Evolutionary conservation across 345 rosid genomes (phyloP), one percentile per base, ranked within the genome.

Genomic region (Jatropha curcas): DNA sequence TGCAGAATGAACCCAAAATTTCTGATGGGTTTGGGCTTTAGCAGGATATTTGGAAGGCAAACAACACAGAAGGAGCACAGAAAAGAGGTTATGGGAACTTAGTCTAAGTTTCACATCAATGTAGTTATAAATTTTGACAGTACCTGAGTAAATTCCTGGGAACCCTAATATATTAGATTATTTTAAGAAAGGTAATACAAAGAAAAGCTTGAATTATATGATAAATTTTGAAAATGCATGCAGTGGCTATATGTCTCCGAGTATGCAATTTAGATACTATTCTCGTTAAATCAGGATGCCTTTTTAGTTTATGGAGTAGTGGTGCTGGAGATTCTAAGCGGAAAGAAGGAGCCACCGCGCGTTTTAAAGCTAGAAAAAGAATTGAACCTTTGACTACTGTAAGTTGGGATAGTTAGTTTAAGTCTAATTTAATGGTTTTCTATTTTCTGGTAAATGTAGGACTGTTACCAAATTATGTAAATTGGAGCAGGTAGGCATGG

Each of bases 261-360:
- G 39, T 73, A 73, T 51, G 81, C 85, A 19, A 24, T 79, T 25
- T 74, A 73, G 0, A 78, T 79, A 20, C 19, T 65, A 6, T 82
- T 76, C 76, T 82, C 81, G 35, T 65, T 34, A 82, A 82, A 12
- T 82, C 85, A 0, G n/a, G 82, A 78, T 68, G 76, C 70, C n/a
- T n/a, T 9, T 82, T 72, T n/a, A 82, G 85, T n/a, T 53, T 82
- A 78, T 41, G 84, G 82, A 0, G 60, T 82, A 7, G 78, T 82
- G 1, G 39, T 82, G 3, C 80, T 82, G 16, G 80, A 82, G 57
- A 78, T 82, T 39, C 27, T 82, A 0, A 72, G 73, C 24, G 82
- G 85, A n/a, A n/a, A 75, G 45, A 64, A 82, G 14, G 51, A 82
- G 68, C n/a, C 59, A 60, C 73, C 0, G 77, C n/a, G 73, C 28